Conservation (phyloP, 1,139 yeast genomes). For the Geotrichum cucujoidarum region DNA sequence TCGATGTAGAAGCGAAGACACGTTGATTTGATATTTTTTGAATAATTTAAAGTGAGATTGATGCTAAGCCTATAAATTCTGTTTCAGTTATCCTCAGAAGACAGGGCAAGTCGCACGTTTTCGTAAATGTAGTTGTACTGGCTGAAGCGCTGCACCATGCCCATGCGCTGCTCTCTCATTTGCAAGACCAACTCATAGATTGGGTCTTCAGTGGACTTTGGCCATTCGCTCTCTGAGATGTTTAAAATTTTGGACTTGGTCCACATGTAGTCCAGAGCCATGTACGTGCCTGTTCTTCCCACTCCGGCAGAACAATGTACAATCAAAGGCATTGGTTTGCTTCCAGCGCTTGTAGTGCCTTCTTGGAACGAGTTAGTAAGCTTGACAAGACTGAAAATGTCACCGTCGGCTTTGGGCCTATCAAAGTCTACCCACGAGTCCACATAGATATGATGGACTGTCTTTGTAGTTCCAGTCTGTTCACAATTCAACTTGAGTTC, state of each 20-base stretch:
- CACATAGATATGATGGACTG: conserved; percentile 51
- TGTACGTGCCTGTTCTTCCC: conserved; percentile 76
- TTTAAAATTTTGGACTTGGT: conserved; percentile 17
- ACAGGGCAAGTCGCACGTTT: conserved; percentile 27
- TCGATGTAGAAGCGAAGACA: too few relatives aligned
- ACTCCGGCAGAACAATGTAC: conserved; percentile 86
- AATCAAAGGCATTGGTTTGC: conserved; percentile 34
- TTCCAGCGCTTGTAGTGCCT: not conserved
- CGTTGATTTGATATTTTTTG: not conserved
- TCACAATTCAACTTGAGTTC: conserved; percentile 6
- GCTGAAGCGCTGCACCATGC: conserved; percentile 62
- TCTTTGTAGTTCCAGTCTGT: conserved; percentile 5
- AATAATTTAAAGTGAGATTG: not conserved
- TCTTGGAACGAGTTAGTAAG: conserved; percentile 29
- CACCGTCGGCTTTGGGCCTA: conserved; percentile 23
- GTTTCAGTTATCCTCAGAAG: not conserved
- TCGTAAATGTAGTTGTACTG: conserved; percentile 52
- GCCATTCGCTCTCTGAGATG: not conserved
- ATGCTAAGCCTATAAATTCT: too few relatives aligned
- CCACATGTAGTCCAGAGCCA: conserved; percentile 57
- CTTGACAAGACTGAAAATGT: conserved; percentile 39
- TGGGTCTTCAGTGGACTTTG: conserved; percentile 24
- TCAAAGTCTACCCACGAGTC: conserved; percentile 43
- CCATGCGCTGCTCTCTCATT: conserved; percentile 52
- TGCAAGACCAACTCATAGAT: conserved; percentile 40